Base-by-base conservation (phyloP, 108 stramenopile genomes). In the Chaetoceros muelleri region DNA sequence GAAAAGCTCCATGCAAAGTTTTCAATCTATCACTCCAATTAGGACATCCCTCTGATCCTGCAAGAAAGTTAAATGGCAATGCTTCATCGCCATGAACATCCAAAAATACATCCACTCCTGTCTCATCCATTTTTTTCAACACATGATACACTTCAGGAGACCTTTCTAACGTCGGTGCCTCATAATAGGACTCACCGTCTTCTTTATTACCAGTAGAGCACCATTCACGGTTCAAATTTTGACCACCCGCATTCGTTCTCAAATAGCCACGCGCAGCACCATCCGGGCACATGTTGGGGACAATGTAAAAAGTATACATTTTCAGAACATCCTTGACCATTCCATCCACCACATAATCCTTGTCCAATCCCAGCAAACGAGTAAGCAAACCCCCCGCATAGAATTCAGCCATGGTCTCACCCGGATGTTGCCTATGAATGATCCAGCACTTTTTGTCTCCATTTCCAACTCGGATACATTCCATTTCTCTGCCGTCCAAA, bases 41-140 rank as follows among this genome's bases (percentile, higher is more conserved):
- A 2, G 85, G 86, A 56, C 66, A 67, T 7, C 76, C 78, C 58
- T 89, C 77, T 0, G 81, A 71, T 17, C 87, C 87, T 24, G 79
- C 74, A 21, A 89, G 30, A 53, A 93, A 93, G 51, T 85, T 85
- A 65, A 77, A 87, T 1, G 85, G 87, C 24, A 89, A 47, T 31
- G 78, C 87, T 67, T 94, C 93, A 55, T 94, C 93, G 8, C 93
- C 93, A 59, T 94, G 93, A 18, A 90, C 68, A 62, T 94, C 93
- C 58, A 86, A 52, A 61, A 87, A 94, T 52, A 72, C 69, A 71
- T 94, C 93, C 22, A 83, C 82, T 19, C 88, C 85, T 27, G 74
- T 83, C 44, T 68, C 65, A 60, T 90, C 86, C 85, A 94, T 88
- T 55, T 82, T 78, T 30, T 69, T 65, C 54, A 94, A 63, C 2